phyloP scores from a whole-genome alignment of 176 grass and related monocot species.

The Musa itinerans region DNA sequence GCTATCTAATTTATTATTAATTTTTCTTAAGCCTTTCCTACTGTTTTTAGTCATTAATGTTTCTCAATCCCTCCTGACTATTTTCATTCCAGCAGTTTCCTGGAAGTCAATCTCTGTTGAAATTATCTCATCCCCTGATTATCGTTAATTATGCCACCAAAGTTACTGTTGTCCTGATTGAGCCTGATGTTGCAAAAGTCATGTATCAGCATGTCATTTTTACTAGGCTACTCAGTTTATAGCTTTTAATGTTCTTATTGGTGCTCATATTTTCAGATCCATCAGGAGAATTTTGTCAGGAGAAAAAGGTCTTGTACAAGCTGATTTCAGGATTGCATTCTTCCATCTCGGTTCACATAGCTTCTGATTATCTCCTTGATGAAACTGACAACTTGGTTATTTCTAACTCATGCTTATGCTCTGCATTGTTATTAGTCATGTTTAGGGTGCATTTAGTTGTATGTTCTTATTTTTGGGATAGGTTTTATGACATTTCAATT shows the following conservation, averaged over 20 bases:
- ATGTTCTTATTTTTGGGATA: not conserved
- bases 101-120: not conserved
- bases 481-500: conserved; percentile 7
- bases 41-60: too few species aligned
- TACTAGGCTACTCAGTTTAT: not conserved
- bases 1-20: not conserved
- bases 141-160: not conserved
- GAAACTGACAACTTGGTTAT: conserved; percentile 55
- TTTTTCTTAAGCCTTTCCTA: not conserved
- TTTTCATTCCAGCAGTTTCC: not conserved
- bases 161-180: too few species aligned
- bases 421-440: too few species aligned
- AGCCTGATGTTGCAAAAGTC: not conserved
- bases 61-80: too few species aligned
- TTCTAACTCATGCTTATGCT: not conserved
- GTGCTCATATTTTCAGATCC: conserved; percentile 48
- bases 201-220: not conserved
- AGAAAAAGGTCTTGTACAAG: conserved; percentile 93
- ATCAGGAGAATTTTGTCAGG: conserved; percentile 79
- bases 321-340: conserved; percentile 94
- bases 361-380: conserved; percentile 78
- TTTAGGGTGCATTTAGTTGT: not conserved
- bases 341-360: conserved; percentile 96
- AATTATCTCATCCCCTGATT: not conserved
- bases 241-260: not conserved